A percentile compares a stretch with the other conserved stretches of the same genome.
Conservation (phyloP, 2,329 filamentous ascomycete species). For the Zalaria sp. region DNA sequence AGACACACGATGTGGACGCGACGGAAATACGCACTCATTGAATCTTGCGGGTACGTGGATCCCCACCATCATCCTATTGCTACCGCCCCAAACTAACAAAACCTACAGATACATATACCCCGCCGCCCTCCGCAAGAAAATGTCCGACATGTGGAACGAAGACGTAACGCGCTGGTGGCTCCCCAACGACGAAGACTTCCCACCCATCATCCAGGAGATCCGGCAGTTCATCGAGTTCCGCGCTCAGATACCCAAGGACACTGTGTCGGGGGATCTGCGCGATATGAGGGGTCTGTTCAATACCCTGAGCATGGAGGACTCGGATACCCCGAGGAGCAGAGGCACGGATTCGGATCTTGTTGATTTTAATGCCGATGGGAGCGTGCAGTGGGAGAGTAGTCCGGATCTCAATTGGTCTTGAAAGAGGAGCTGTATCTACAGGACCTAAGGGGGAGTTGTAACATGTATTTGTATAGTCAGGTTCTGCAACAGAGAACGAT, state of each 20-base stretch:
- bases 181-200: slow-evolving; percentile 64
- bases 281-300: slow-evolving; percentile 25
- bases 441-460: no score
- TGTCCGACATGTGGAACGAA: slow-evolving; percentile 63
- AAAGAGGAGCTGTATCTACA: not conserved
- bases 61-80: not conserved
- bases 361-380: slow-evolving; percentile 3
- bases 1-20: slow-evolving; percentile 67
- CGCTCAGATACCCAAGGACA: slow-evolving; percentile 12
- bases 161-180: slow-evolving; percentile 79
- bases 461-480: no score
- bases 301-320: slow-evolving; percentile 19
- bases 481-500: no score
- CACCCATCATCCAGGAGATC: slow-evolving; percentile 58
- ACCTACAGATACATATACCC: slow-evolving; percentile 66
- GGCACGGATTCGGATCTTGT: slow-evolving; percentile 9
- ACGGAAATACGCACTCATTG: slow-evolving; percentile 62
- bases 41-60: slow-evolving; percentile 58
- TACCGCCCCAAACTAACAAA: no score
- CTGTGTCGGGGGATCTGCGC: slow-evolving; percentile 11
- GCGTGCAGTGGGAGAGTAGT: slow-evolving; percentile 6
- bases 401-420: slow-evolving; percentile 5
- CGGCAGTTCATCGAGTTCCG: slow-evolving; percentile 52
- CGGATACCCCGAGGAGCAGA: slow-evolving; percentile 7
- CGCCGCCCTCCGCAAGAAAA: slow-evolving; percentile 54